Conservation (phyloP, 2,329 filamentous ascomycete species). For the Botrytis galanthina region DNA sequence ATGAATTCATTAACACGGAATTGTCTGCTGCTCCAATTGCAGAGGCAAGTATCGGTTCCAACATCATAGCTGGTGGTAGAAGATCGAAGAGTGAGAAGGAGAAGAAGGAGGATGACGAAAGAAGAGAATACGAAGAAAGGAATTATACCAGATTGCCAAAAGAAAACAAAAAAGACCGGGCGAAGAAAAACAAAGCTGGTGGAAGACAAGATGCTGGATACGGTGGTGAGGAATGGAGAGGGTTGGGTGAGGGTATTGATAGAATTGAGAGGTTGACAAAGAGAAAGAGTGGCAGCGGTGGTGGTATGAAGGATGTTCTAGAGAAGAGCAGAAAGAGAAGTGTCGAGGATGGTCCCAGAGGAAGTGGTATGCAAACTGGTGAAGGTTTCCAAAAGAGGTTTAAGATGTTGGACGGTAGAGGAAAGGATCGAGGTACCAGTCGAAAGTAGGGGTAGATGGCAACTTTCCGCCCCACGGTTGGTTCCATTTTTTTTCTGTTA, state of each 20-base stretch:
- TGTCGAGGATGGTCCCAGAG: slow-evolving; percentile 69
- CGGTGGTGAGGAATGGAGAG: slow-evolving; percentile 91
- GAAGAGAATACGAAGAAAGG: slow-evolving; percentile 82
- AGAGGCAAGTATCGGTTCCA: slow-evolving; percentile 88
- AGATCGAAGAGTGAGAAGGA: slow-evolving; percentile 75
- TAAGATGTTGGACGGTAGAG: slow-evolving; percentile 48
- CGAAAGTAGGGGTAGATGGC: neutral
- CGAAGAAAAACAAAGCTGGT: slow-evolving; percentile 52
- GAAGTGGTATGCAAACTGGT: slow-evolving; percentile 66
- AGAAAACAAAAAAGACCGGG: slow-evolving; percentile 83
- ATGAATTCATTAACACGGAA: slow-evolving; percentile 87
- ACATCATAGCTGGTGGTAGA: slow-evolving; percentile 75
- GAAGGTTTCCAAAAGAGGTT: slow-evolving; percentile 71
- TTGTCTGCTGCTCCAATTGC: slow-evolving; percentile 77
- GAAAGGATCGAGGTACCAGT: slow-evolving; percentile 40
- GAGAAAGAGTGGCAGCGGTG: slow-evolving; percentile 56
- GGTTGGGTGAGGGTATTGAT: slow-evolving; percentile 80
- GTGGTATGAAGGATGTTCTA: slow-evolving; percentile 50
- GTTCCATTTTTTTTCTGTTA: neutral
- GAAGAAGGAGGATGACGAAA: slow-evolving; percentile 73
- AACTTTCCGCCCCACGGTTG: neutral
- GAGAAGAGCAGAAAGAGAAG: slow-evolving; percentile 86
- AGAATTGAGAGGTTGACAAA: slow-evolving; percentile 81
- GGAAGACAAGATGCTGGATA: slow-evolving; percentile 55
- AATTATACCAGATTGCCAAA: slow-evolving; percentile 88